Evolutionary conservation across 176 grass and related monocot genomes (phyloP), one percentile per base, ranked within the genome.

Genomic region (Bolboschoenus planiculmis): DNA sequence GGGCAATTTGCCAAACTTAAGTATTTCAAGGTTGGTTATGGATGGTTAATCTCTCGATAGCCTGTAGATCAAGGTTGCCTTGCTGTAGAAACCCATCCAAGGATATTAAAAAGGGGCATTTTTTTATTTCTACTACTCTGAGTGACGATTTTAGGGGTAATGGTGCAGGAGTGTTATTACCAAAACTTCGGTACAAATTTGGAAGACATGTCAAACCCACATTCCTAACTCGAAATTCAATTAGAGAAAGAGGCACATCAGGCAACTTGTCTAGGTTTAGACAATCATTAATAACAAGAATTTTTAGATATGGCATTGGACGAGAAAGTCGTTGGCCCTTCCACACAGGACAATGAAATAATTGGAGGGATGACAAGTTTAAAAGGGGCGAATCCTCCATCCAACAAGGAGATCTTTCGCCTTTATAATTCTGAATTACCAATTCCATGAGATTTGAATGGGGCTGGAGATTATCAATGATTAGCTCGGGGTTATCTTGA

Each of bases 401-500:
- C 90, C 90, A 92, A 48, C 20, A 31, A 30, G 82, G 87, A 71
- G 48, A 79, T 3, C 21, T 66, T 54, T 35, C 79, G 10, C 90
- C 85, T 11, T 82, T 83, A 72, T 92, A 89, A 71, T 44, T 78
- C 43, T 73, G 11, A 54, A 89, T 74, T 30, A 10, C 29, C 43
- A 92, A 9, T 29, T 87, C 63, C 15, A 33, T 37, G 0, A 55
- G 10, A 10, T 81, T 87, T 0, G 31, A 1, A 36, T 83, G 46
- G 26, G 85, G 90, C 85, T 83, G 8, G 11, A 92, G 87, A 11
- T 79, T 53, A 1, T 87, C 82, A 21, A 92, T 78, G 33, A 87
- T 31, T 48, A 46, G 9, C 18, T 89, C 87, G 26, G 9, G 4
- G 21, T 42, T 80, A 59, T 59, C 40, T 50, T 0, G 40, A 24